Percentiles rank a stretch among this genome's conserved stretches.
These are phyloP conservation scores for Acorus gramineus DNA, from an alignment of 106 monocot genomes.

Conservation along the genomic window DNA sequence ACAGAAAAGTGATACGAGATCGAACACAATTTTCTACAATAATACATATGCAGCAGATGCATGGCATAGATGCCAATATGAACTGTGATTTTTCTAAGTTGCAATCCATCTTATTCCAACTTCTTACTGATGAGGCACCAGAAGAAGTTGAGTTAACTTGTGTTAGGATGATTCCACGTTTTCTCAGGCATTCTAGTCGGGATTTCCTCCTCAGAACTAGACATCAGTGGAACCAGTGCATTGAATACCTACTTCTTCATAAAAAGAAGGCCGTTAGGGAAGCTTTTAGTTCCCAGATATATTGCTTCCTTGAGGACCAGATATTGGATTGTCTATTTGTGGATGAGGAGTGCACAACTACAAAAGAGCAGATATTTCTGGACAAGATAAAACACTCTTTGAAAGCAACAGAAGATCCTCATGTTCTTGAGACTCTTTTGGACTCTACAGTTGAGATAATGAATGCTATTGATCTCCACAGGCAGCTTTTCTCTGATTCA, in stretches of 20 bases:
- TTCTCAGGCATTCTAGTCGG: constrained; percentile 52
- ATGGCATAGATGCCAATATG: constrained; percentile 10
- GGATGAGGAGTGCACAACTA: constrained; percentile 20
- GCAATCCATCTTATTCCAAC: constrained; percentile 51
- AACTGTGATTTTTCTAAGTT: constrained; percentile 20
- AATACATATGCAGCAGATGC: constrained; percentile 22
- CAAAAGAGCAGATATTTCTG: constrained; percentile 51
- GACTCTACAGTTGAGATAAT: constrained; percentile 57
- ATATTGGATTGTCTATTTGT: constrained; percentile 49
- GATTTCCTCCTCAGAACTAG: constrained; percentile 29
- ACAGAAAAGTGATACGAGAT: constrained; percentile 20
- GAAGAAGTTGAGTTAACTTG: constrained; percentile 36
- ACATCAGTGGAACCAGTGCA: constrained; percentile 59
- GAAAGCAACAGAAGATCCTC: constrained; percentile 40
- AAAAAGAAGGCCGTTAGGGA: constrained; percentile 64
- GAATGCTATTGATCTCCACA: constrained; percentile 42
- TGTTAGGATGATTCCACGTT: constrained; percentile 54
- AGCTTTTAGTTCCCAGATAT: constrained; percentile 60
- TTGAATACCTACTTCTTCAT: constrained; percentile 66
- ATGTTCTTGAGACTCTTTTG: constrained; percentile 61
- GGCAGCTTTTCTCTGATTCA: constrained; percentile 42
- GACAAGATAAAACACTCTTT: constrained; percentile 57
- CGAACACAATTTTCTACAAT: constrained; percentile 9
- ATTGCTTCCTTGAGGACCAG: constrained; percentile 42
- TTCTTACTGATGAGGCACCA: constrained; percentile 40